phyloP scores from a whole-genome alignment of 768 basidiomycete genomes.

The Hortiboletus campestris region DNA sequence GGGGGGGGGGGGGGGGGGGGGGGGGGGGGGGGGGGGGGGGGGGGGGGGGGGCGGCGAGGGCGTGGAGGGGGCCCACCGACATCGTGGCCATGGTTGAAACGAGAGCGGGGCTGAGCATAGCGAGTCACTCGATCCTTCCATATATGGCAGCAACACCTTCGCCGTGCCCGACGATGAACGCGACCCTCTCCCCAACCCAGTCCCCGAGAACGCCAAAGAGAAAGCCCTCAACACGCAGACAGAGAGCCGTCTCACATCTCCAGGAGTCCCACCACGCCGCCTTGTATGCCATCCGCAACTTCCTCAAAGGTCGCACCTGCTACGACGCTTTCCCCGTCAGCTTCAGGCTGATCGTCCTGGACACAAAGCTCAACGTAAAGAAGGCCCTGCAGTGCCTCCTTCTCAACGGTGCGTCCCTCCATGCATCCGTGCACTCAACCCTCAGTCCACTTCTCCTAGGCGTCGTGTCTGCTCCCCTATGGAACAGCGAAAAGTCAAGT shows the following conservation, averaged over 20 bases:
- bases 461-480: conserved; percentile 95
- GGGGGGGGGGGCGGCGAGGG: no score
- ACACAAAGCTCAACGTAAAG: conserved; percentile 94
- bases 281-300: conserved; percentile 66
- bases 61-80: no score
- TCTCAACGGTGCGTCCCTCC: conserved; percentile 56
- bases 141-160: conserved; percentile 13
- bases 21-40: no score
- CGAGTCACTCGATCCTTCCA: background rate
- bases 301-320: conserved; percentile 80
- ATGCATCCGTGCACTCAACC: background rate
- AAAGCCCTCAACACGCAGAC: conserved; percentile 53
- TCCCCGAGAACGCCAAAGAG: conserved; percentile 53
- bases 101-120: no score
- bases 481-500: conserved; percentile 90
- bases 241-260: conserved; percentile 58
- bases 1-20: no score
- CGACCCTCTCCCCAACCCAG: conserved; percentile 48
- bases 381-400: conserved; percentile 88
- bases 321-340: conserved; percentile 98
- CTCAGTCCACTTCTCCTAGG: conserved; percentile 45
- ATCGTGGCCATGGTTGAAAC: background rate
- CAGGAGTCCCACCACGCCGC: conserved; percentile 70
- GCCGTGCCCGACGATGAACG: conserved; percentile 37
- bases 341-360: conserved; percentile 94